phyloP scores from a whole-genome alignment of 768 basidiomycete species.

The Suillus placidus region DNA sequence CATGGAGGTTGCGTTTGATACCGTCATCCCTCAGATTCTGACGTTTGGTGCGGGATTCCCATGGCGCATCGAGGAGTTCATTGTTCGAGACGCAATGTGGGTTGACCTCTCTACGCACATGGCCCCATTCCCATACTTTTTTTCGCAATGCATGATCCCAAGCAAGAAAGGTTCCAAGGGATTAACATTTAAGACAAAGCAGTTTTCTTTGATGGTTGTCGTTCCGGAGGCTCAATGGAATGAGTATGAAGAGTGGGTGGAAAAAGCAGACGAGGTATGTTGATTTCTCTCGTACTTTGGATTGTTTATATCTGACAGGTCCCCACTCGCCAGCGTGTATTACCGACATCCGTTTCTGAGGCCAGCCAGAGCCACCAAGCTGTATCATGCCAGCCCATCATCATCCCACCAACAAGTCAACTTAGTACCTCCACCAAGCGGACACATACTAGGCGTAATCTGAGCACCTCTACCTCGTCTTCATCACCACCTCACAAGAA shows the following conservation, averaged over 20 bases:
- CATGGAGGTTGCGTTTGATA: background rate
- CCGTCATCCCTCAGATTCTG: background rate
- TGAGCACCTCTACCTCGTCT: too few relatives aligned
- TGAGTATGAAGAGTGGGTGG: constrained; percentile 6
- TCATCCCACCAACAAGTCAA: too few relatives aligned
- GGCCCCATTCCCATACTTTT: constrained; percentile 2
- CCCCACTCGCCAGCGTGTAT: too few relatives aligned
- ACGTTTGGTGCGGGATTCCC: background rate
- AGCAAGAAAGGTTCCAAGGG: background rate
- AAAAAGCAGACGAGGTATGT: background rate
- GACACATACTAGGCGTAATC: too few relatives aligned
- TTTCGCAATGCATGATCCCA: constrained; percentile 4
- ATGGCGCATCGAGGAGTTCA: constrained; percentile 1
- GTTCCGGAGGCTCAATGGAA: constrained; percentile 10
- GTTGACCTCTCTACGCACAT: constrained; percentile 8
- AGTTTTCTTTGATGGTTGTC: constrained; percentile 9
- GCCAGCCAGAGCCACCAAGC: too few relatives aligned
- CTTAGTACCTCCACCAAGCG: too few relatives aligned
- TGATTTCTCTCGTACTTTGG: background rate
- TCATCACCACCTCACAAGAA: too few relatives aligned
- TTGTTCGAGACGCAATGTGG: constrained; percentile 5
- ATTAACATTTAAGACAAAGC: constrained; percentile 11
- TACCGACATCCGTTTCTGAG: too few relatives aligned
- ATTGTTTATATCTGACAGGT: too few relatives aligned
- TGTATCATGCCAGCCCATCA: too few relatives aligned